Conservation (phyloP, 306 rosid species). For the Chamaecrista fasciculata region DNA sequence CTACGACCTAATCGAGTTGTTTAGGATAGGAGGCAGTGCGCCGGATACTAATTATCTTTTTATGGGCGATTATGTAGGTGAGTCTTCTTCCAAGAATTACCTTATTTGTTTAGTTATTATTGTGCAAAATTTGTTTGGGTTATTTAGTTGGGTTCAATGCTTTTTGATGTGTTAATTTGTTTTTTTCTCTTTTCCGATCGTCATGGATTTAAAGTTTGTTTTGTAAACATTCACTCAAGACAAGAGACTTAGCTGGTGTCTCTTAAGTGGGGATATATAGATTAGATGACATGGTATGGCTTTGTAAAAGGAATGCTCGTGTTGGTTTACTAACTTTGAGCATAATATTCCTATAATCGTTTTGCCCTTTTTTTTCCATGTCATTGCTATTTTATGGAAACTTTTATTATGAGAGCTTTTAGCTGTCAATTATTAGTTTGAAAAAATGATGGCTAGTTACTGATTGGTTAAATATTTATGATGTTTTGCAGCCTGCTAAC, state of each 20-base stretch:
- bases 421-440: background rate
- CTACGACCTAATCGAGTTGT: conserved; percentile 92
- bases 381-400: background rate
- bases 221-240: background rate
- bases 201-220: background rate
- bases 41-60: conserved; percentile 97
- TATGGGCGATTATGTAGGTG: conserved; percentile 98
- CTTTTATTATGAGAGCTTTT: background rate
- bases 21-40: conserved; percentile 86
- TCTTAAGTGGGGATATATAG: background rate
- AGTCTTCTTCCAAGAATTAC: conserved; percentile 20
- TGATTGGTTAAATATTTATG: background rate
- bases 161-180: background rate
- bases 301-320: background rate
- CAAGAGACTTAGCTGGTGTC: background rate
- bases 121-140: background rate
- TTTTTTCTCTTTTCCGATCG: background rate
- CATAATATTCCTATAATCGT: background rate
- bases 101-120: background rate
- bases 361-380: background rate
- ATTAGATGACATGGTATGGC: background rate
- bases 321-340: background rate
- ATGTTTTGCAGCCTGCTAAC: background rate
- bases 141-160: background rate
- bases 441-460: background rate